These are phyloP conservation scores for Solanum bukasovii DNA, from an alignment of 257 asterid genomes.

Conservation along the genomic window DNA sequence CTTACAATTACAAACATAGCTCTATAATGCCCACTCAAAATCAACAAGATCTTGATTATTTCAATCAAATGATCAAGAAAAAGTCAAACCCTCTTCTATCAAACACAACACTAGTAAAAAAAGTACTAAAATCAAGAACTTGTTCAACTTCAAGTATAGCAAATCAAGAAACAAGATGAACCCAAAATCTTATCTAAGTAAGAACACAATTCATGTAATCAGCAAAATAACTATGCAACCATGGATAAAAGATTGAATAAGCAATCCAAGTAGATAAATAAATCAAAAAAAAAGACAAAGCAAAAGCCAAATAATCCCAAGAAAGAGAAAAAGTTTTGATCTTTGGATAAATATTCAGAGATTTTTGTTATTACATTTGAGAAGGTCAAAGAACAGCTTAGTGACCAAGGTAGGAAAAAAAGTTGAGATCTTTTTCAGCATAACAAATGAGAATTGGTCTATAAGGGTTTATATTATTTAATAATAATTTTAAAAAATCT, in stretches of 20 bases:
- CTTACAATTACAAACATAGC: background rate
- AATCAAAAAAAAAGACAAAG: background rate
- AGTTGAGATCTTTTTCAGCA: background rate
- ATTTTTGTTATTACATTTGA: background rate
- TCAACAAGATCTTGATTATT: background rate
- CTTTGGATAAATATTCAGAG: background rate
- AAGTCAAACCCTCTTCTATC: background rate
- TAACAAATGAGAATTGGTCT: slow-evolving; percentile 15
- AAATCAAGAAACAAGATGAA: background rate
- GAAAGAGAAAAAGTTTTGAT: background rate
- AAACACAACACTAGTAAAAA: background rate
- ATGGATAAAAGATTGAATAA: background rate
- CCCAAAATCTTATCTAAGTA: background rate
- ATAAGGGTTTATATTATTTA: background rate
- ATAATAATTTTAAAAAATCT: no score
- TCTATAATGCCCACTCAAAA: background rate
- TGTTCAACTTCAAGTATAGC: background rate
- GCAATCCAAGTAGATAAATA: background rate
- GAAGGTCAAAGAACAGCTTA: slow-evolving; percentile 16
- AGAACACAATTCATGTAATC: background rate
- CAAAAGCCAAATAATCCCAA: background rate
- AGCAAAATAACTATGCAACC: background rate
- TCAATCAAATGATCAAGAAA: background rate
- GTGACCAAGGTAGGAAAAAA: background rate
- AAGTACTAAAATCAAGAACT: background rate